Percentiles rank a stretch among this genome's conserved stretches.
Conservation (phyloP, 179 eudicot species). For the Monotropa hypopitys region DNA sequence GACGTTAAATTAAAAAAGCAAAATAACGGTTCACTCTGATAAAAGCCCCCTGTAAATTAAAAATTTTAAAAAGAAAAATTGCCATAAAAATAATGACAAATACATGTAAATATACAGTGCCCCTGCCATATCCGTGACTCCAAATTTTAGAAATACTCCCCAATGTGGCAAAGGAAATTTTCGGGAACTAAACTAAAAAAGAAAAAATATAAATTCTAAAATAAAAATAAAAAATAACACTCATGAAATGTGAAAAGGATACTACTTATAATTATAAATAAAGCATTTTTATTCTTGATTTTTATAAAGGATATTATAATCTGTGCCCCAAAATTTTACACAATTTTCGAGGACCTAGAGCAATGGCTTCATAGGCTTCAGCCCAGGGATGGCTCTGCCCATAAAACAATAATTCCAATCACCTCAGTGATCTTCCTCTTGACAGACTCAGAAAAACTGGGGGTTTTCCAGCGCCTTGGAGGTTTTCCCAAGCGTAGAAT, state of each 20-base stretch:
- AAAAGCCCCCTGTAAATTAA: background rate
- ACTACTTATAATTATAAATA: background rate
- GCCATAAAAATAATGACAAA: background rate
- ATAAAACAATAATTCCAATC: constrained; percentile 1
- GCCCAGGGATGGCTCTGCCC: background rate
- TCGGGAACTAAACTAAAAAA: background rate
- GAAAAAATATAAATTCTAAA: background rate
- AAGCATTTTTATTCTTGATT: background rate
- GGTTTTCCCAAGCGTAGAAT: constrained; percentile 80
- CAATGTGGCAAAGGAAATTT: background rate
- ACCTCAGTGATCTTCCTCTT: constrained; percentile 80
- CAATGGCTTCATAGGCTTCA: background rate
- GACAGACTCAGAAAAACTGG: constrained; percentile 51
- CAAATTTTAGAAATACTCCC: background rate
- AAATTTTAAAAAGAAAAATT: background rate
- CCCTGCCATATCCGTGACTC: background rate
- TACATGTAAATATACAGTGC: background rate
- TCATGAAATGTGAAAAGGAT: background rate
- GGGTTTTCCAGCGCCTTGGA: constrained; percentile 75
- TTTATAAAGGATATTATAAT: background rate
- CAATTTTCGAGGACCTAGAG: background rate
- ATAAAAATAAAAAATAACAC: background rate
- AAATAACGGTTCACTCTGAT: background rate
- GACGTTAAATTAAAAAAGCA: background rate
- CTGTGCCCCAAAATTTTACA: background rate